A percentile compares a stretch with the other conserved stretches of the same genome.
These are phyloP conservation scores for Lachnellula willkommii DNA, from an alignment of 2,329 filamentous ascomycete species.

Conservation along the genomic window DNA sequence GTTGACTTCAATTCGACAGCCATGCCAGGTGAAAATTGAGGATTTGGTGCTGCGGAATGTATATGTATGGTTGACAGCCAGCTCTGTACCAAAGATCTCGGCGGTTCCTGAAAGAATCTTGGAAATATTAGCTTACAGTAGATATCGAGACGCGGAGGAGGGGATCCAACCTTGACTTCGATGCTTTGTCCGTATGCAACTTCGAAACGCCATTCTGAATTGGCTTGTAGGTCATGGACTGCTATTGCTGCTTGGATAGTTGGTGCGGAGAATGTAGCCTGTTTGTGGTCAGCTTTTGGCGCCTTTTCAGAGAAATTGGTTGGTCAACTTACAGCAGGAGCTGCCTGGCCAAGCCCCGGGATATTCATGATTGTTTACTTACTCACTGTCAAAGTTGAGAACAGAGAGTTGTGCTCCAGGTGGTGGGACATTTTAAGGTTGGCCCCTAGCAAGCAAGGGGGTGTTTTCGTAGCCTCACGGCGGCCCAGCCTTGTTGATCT, in stretches of 20 bases:
- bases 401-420: not conserved
- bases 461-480: not conserved
- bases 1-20: constrained; percentile 76
- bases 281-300: constrained; percentile 11
- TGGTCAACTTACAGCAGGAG: constrained; percentile 47
- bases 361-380: constrained; percentile 55
- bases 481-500: not conserved
- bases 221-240: constrained; percentile 52
- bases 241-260: constrained; percentile 35
- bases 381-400: not conserved
- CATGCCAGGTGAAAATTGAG: constrained; percentile 88
- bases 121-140: constrained; percentile 34
- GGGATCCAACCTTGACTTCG: constrained; percentile 44
- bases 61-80: constrained; percentile 75
- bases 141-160: not conserved
- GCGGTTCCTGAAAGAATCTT: constrained; percentile 75
- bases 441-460: constrained; percentile 1
- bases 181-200: constrained; percentile 52
- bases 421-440: not conserved
- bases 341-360: constrained; percentile 66
- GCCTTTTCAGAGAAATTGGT: not conserved
- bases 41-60: constrained; percentile 76
- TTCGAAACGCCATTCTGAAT: constrained; percentile 75
- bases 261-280: constrained; percentile 25
- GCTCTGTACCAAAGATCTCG: constrained; percentile 92